These are phyloP conservation scores for Nasturtium officinale DNA, from an alignment of 345 rosid genomes.

Conservation along the genomic window DNA sequence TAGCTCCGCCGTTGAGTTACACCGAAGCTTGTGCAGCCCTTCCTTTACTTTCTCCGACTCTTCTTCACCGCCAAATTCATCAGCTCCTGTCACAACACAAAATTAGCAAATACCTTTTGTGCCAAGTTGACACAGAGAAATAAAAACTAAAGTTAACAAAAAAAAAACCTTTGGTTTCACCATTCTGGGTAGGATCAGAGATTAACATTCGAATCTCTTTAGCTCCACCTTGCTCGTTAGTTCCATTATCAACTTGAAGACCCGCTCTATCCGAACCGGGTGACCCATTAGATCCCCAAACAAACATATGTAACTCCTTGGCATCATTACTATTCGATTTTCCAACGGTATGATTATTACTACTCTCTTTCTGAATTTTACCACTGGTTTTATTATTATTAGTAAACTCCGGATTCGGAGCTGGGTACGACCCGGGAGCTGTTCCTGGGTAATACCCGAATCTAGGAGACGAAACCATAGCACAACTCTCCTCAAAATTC, in stretches of 20 bases:
- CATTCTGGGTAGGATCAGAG: conserved; percentile 63
- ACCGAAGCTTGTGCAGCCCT: conserved; percentile 55
- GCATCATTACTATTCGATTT: conserved; percentile 63
- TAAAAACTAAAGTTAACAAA: neutral
- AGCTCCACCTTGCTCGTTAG: conserved; percentile 67
- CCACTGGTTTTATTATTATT: neutral
- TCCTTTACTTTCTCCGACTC: conserved; percentile 53
- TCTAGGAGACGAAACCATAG: conserved; percentile 69
- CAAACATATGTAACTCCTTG: conserved; percentile 88
- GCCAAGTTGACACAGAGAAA: neutral
- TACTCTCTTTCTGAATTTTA: conserved; percentile 26
- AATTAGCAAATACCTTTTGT: neutral
- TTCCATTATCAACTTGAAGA: conserved; percentile 49
- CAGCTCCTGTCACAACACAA: conserved; percentile 25
- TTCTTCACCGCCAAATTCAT: conserved; percentile 53
- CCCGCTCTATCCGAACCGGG: conserved; percentile 86
- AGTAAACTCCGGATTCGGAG: conserved; percentile 73
- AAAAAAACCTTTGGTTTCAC: conserved; percentile 59
- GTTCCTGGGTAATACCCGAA: conserved; percentile 79
- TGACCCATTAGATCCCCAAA: conserved; percentile 95
- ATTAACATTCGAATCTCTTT: conserved; percentile 89
- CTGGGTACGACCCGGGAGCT: conserved; percentile 59
- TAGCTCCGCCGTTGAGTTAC: conserved; percentile 72
- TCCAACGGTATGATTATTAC: conserved; percentile 33
- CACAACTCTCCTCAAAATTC: conserved; percentile 71